A percentile compares a stretch with the other conserved stretches of the same genome.
phyloP scores from a whole-genome alignment of 2,329 filamentous ascomycete genomes.

The Seiridium cupressi region DNA sequence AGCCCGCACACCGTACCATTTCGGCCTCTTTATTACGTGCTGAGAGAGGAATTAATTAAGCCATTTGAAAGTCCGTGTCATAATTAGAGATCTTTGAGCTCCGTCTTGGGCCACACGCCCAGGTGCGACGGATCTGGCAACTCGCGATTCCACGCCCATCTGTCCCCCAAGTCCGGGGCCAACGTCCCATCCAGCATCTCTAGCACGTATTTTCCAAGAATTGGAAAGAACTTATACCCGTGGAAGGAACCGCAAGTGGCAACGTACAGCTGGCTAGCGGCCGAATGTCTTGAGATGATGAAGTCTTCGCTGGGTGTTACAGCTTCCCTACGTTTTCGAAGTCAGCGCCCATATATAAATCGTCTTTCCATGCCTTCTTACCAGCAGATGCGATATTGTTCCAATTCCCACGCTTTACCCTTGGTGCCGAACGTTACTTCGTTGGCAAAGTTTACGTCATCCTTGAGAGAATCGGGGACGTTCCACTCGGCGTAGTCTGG shows the following conservation, averaged over 20 bases:
- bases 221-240: slow-evolving; percentile 66
- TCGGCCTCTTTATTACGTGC: too few relatives aligned
- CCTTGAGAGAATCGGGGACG: slow-evolving; percentile 51
- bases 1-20: too few relatives aligned
- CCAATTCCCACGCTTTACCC: slow-evolving; percentile 54
- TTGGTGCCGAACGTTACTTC: slow-evolving; percentile 58
- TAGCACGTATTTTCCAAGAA: slow-evolving; percentile 61
- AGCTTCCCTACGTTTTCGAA: slow-evolving; percentile 52
- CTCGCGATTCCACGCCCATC: slow-evolving; percentile 61
- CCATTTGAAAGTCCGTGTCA: too few relatives aligned
- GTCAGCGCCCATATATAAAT: neutral
- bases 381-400: slow-evolving; percentile 67
- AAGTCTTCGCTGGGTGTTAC: slow-evolving; percentile 62
- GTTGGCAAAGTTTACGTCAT: slow-evolving; percentile 57
- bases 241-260: slow-evolving; percentile 67
- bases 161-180: slow-evolving; percentile 37
- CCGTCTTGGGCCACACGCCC: slow-evolving; percentile 54
- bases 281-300: slow-evolving; percentile 57
- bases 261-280: slow-evolving; percentile 53
- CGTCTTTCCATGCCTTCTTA: slow-evolving; percentile 31
- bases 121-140: slow-evolving; percentile 51
- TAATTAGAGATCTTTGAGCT: slow-evolving; percentile 49
- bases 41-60: too few relatives aligned
- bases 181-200: slow-evolving; percentile 51
- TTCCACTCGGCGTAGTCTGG: slow-evolving; percentile 64